Base-by-base conservation (phyloP, 2,329 filamentous ascomycete species). In the Talaromyces verruculosus region DNA sequence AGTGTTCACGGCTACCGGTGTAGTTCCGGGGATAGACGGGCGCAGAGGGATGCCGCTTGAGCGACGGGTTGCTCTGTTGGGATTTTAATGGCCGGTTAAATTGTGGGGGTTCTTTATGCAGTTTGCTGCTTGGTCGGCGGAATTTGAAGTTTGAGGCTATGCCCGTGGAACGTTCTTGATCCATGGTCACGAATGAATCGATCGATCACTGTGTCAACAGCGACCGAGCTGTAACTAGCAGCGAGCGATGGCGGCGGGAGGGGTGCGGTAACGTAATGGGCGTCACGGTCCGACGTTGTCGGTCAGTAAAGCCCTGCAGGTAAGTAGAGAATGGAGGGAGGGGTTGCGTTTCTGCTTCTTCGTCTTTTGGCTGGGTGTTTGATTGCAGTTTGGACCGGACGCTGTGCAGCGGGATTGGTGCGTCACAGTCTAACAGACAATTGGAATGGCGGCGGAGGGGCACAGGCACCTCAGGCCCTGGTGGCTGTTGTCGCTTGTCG, bases 1-100 rank as follows among this genome's bases (percentile, higher is more conserved):
- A 69, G 70, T 80, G 79, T 71, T 82, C 78, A 71, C 75, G 75
- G 71, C 72, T 76, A 68, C 72, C 75, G 61, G 74, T 73, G 65
- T 78, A 79, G 55, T 77, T 80, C 57, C 79, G 79, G 35, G 80
- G 80, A 65, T 80, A 79, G 39, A 80, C 76, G 30, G 79, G 79
- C 28, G 80, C 80, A 63, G 81, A 82, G 37, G 81, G 81, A 70
- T 82, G 80, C 70, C 81, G 76, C 69, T 80, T 81, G 65, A 83
- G 75, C 61, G 79, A 78, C 53, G 75, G 76, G 68, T 74, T 76
- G 70, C 78, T 81, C 68, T 80, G 76, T 68, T 80, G 79, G 69
- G 76, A 80, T 65, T 77, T 77, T 68, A 81, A 75, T 64, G 76
- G 77, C 69, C 72, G 72, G 63, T 71, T 70, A 67, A 78, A 77